These are phyloP conservation scores for Malus hybrid DNA, from an alignment of 331 rosid genomes.

Conservation along the genomic window DNA sequence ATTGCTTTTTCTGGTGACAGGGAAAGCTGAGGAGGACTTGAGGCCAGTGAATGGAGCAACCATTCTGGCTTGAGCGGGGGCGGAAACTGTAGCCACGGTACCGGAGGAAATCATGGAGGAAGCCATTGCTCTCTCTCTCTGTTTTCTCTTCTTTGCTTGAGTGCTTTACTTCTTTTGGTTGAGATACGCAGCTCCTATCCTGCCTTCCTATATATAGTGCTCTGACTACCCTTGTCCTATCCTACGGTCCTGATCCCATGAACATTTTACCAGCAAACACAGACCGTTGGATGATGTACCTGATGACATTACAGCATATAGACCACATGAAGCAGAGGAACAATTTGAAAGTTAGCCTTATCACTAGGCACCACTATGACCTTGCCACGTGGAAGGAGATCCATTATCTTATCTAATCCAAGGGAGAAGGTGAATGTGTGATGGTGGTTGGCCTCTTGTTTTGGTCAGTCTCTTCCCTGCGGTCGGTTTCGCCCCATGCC, in stretches of 20 bases:
- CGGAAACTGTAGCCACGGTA: slow-evolving; percentile 28
- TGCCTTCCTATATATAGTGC: slow-evolving; percentile 28
- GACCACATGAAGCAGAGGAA: slow-evolving; percentile 25
- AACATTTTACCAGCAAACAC: background rate
- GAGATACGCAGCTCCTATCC: slow-evolving; percentile 1
- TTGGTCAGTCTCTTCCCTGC: background rate
- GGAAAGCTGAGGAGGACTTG: slow-evolving; percentile 49
- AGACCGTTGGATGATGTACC: slow-evolving; percentile 23
- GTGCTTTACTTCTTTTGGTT: background rate
- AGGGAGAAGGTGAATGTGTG: slow-evolving; percentile 40
- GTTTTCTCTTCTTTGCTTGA: background rate
- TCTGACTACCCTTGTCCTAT: slow-evolving; percentile 1
- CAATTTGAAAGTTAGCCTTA: slow-evolving; percentile 39
- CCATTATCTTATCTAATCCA: slow-evolving; percentile 43
- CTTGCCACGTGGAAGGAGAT: slow-evolving; percentile 46
- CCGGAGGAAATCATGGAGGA: slow-evolving; percentile 53
- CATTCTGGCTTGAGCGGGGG: slow-evolving; percentile 45
- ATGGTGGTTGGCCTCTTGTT: slow-evolving; percentile 16
- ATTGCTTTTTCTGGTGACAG: slow-evolving; percentile 43
- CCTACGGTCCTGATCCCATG: slow-evolving; percentile 20
- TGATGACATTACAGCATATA: slow-evolving; percentile 23
- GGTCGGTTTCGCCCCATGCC: background rate
- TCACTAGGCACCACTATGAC: slow-evolving; percentile 29
- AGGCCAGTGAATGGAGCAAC: slow-evolving; percentile 72
- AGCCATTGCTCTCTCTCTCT: slow-evolving; percentile 31